A percentile compares a stretch with the other conserved stretches of the same genome.
These are phyloP conservation scores for Conidiobolus incongruus DNA, from an alignment of 371 early-diverging fungal genomes.

Conservation along the genomic window DNA sequence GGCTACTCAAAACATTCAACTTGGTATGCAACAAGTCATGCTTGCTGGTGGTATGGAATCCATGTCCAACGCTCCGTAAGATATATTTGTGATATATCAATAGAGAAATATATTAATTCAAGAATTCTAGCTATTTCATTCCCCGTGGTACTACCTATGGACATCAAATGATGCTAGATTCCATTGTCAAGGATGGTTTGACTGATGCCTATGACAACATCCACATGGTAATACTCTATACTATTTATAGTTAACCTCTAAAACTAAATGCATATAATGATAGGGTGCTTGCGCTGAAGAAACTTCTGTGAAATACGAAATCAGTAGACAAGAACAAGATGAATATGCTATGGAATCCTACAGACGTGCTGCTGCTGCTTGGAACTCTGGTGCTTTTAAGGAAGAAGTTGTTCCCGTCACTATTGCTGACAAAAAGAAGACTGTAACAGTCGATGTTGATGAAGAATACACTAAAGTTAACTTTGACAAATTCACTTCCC, in stretches of 20 bases:
- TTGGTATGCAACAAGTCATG: slow-evolving; percentile 32
- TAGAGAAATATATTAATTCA: slow-evolving; percentile 3
- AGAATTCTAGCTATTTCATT: slow-evolving; percentile 9
- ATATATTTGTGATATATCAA: slow-evolving; percentile 2
- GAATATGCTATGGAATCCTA: slow-evolving; percentile 72
- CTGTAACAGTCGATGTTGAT: slow-evolving; percentile 44
- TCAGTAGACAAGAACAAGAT: slow-evolving; percentile 73
- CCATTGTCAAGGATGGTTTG: slow-evolving; percentile 80
- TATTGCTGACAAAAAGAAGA: slow-evolving; percentile 67
- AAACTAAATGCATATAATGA: slow-evolving; percentile 29
- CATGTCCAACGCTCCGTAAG: slow-evolving; percentile 78
- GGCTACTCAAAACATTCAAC: slow-evolving; percentile 38
- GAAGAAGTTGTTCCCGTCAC: slow-evolving; percentile 76
- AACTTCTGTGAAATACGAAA: slow-evolving; percentile 59
- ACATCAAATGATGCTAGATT: slow-evolving; percentile 58
- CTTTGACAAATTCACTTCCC: slow-evolving; percentile 5
- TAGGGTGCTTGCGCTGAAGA: slow-evolving; percentile 89
- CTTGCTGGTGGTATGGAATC: slow-evolving; percentile 91
- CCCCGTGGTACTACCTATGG: slow-evolving; percentile 59
- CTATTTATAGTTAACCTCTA: background rate
- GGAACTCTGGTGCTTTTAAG: slow-evolving; percentile 37
- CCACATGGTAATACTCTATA: slow-evolving; percentile 4
- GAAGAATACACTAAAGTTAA: slow-evolving; percentile 46
- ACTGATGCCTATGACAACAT: slow-evolving; percentile 63
- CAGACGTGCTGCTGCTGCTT: slow-evolving; percentile 69